Evolutionary conservation across 495 filamentous ascomycete species (phyloP).

Genomic region (Annulohypoxylon bovei): DNA sequence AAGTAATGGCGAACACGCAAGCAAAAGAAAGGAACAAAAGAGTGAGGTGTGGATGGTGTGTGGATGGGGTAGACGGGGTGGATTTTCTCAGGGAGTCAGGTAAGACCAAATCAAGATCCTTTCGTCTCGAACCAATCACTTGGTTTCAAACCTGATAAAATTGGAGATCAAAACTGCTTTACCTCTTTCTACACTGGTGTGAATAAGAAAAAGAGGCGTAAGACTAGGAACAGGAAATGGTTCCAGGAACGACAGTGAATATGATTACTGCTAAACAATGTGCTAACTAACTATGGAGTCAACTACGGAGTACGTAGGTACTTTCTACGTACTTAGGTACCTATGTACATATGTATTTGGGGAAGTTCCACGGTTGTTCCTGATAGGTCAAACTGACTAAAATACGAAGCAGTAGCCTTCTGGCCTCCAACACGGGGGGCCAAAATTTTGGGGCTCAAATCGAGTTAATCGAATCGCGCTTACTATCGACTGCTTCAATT

Average conservation of each 20-base stretch:
- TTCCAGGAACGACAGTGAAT: neutral
- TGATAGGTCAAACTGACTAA: constrained; percentile 18
- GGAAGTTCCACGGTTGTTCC: neutral
- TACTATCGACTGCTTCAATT: constrained; percentile 32
- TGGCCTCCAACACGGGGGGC: constrained; percentile 9
- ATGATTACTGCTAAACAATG: neutral
- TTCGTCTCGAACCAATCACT: constrained; percentile 32
- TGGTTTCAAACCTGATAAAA: constrained; percentile 25
- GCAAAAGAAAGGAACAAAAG: constrained; percentile 17
- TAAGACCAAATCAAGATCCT: constrained; percentile 27
- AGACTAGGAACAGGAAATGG: constrained; percentile 39
- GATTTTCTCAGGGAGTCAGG: no score
- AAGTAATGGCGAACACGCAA: constrained; percentile 32
- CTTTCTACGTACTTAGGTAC: neutral
- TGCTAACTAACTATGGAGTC: neutral
- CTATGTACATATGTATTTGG: neutral
- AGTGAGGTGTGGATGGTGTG: constrained; percentile 4
- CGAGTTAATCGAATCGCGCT: constrained; percentile 7
- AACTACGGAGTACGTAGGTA: constrained; percentile 5
- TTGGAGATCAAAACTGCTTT: constrained; percentile 22
- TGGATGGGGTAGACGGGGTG: no score
- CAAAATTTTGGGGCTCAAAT: constrained; percentile 11
- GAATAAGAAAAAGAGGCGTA: constrained; percentile 20
- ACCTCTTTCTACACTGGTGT: constrained; percentile 17
- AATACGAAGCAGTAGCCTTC: constrained; percentile 23